Base-by-base conservation (phyloP, 2,329 filamentous ascomycete genomes). In the Arthroderma uncinatum region DNA sequence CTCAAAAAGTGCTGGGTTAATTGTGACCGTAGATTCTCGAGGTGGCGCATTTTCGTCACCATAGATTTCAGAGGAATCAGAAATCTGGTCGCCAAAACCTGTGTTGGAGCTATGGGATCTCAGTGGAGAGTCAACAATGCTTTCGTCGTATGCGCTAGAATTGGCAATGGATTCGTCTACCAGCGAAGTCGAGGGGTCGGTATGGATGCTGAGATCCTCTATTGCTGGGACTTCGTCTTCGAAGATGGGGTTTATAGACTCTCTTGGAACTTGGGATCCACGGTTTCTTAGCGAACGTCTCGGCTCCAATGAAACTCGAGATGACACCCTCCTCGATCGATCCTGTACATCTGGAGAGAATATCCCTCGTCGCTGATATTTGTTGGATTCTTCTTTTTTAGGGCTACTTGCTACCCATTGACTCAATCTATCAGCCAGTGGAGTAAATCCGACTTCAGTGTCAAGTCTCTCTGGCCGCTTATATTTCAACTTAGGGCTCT, bases 361-460 rank as follows among this genome's bases (percentile, higher is more conserved):
- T 42, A 72, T 64, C 36, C 58, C 68, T 59, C 62, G 68, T 47
- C 53, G 66, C 61, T 62, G 69, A 34, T 61, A 64, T 57, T 62
- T 63, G 21, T 44, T 63, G 55, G 60, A 64, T 66, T 63, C 60
- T 63, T 57, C 56, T 53, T 68, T 67, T 61, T 79, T 65, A 2
- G 82, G 82, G 61, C 81, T 86, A 23, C 75, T 75, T 1, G 84
- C 76, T 61, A 78, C 78, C 85, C 86, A 89, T 23, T 78, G 76
- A 58, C 74, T 78, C 3, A 88, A 71, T 63, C 84, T 79, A 37
- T 79, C 74, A 2, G 81, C 81, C 37, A 89, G 72, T 23, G 83
- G 82, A 1, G 83, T 86, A 60, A 87, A 85, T 1, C 82, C 82
- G 54, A 81, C 66, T 25, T 42, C 53, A 5, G 21, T n/a, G 7